Percentiles rank a stretch among this genome's conserved stretches.
Evolutionary conservation across 495 filamentous ascomycete species (phyloP).

Genomic region (Saxispiralis lemnorum): DNA sequence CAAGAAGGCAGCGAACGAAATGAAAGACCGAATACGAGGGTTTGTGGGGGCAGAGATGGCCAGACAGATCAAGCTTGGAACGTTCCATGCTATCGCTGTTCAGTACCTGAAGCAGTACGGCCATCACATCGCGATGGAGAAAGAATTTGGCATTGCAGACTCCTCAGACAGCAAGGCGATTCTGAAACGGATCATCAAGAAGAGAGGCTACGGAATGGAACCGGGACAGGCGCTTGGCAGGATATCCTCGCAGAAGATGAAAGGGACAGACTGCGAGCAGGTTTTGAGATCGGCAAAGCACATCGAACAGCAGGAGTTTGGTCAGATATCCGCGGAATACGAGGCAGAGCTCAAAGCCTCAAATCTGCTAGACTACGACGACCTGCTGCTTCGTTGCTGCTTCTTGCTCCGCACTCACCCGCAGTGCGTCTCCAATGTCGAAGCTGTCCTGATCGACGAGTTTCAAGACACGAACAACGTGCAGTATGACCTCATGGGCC

Average conservation of each 20-base stretch:
- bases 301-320: slow-evolving; percentile 54
- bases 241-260: slow-evolving; percentile 77
- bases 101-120: slow-evolving; percentile 78
- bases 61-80: slow-evolving; percentile 69
- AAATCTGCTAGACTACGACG: slow-evolving; percentile 89
- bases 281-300: slow-evolving; percentile 30
- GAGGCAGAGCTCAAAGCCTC: slow-evolving; percentile 52
- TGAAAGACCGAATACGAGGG: slow-evolving; percentile 71
- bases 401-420: slow-evolving; percentile 63
- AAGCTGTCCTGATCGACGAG: slow-evolving; percentile 88
- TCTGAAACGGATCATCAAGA: slow-evolving; percentile 66
- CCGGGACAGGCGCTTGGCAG: slow-evolving; percentile 47
- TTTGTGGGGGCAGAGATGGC: slow-evolving; percentile 63
- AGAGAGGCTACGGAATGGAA: slow-evolving; percentile 39
- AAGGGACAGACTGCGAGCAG: slow-evolving; percentile 36
- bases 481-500: slow-evolving; percentile 87
- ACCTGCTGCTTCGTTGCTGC: slow-evolving; percentile 69
- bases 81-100: slow-evolving; percentile 86
- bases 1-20: slow-evolving; percentile 88
- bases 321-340: slow-evolving; percentile 61
- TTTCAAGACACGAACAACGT: slow-evolving; percentile 95
- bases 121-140: slow-evolving; percentile 59
- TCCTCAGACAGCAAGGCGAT: slow-evolving; percentile 60
- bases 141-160: slow-evolving; percentile 89
- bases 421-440: slow-evolving; percentile 75